Evolutionary conservation across 106 monocot genomes (phyloP), one percentile per base, ranked within the genome.

Genomic region (Iris macrosiphon): DNA sequence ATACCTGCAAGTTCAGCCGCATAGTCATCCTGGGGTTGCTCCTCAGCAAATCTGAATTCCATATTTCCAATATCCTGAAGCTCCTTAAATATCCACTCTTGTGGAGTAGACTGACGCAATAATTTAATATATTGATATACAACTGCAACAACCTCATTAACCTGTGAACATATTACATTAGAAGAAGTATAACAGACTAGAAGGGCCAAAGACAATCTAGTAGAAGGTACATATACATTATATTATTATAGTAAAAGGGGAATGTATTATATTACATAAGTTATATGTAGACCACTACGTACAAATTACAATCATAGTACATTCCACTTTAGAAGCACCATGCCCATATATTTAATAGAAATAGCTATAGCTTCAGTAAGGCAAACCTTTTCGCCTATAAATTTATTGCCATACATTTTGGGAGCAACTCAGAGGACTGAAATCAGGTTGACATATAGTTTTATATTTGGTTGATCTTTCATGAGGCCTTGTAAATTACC

Each of bases 21-120:
- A 90, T 96, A 96, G 8, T 87, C 89, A 86, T 86, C 89, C 67
- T 86, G 89, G 6, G 90, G 85, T 47, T 90, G 90, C 70, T 96
- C 96, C 58, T 96, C 96, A 47, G 85, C 89, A 73, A 86, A 96
- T 69, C 79, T 70, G 56, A 96, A 96, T 33, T 96, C 96, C 85
- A 96, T 75, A 59, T 96, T 86, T 26, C 82, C 96, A 65, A 96
- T 86, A 58, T 86, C 82, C 60, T 96, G 96, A n/a, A 96, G 76
- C 58, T 96, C 96, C 64, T 80, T 86, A 37, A 96, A 96, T 66
- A 90, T 75, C 90, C 96, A 96, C 54, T 96, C 83, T 78, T 86
- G 90, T 31, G 90, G 90, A 34, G 65, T 19, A 59, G 83, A 70
- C 50, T 75, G 63, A 45, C 66, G 70, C 49, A 90, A 35, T 55